Evolutionary conservation across 768 basidiomycete genomes (phyloP).

Genomic region (Royoungia palumana): DNA sequence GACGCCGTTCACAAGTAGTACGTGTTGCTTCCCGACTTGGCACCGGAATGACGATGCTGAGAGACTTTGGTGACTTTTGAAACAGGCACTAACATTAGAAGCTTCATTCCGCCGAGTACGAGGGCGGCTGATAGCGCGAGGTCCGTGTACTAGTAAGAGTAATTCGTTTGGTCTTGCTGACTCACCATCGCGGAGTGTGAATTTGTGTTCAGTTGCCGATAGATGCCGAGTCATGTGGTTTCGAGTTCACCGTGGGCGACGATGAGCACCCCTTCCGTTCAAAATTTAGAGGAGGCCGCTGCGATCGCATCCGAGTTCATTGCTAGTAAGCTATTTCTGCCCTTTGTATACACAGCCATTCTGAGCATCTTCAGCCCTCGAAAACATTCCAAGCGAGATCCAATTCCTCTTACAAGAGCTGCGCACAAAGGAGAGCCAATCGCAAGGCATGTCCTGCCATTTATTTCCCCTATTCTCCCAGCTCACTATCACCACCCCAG

Average conservation of each 20-base stretch:
- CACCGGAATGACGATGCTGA: constrained; percentile 10
- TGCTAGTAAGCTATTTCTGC: constrained; percentile 35
- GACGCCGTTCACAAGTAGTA: too few relatives aligned
- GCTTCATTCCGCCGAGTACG: too few relatives aligned
- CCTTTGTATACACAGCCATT: not conserved
- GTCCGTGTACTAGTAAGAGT: too few relatives aligned
- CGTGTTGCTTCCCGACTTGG: not conserved
- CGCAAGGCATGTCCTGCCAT: constrained; percentile 33
- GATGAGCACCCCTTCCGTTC: constrained; percentile 33
- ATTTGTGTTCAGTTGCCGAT: constrained; percentile 12
- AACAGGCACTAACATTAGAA: too few relatives aligned
- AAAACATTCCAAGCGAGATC: constrained; percentile 49
- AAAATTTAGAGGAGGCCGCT: constrained; percentile 48
- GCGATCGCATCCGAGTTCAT: constrained; percentile 48
- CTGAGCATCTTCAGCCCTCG: constrained; percentile 35
- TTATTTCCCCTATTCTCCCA: not conserved
- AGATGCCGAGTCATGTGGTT: constrained; percentile 2
- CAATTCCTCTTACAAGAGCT: constrained; percentile 49
- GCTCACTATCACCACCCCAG: constrained; percentile 21
- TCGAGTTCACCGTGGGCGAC: not conserved
- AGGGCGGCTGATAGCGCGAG: too few relatives aligned
- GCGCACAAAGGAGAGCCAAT: constrained; percentile 40
- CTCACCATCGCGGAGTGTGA: constrained; percentile 24
- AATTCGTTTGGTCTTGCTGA: constrained; percentile 2
- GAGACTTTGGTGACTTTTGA: not conserved